A percentile compares a stretch with the other conserved stretches of the same genome.
Evolutionary conservation across 2,329 filamentous ascomycete genomes (phyloP).

Genomic region (Trichoderma atrobrunneum): DNA sequence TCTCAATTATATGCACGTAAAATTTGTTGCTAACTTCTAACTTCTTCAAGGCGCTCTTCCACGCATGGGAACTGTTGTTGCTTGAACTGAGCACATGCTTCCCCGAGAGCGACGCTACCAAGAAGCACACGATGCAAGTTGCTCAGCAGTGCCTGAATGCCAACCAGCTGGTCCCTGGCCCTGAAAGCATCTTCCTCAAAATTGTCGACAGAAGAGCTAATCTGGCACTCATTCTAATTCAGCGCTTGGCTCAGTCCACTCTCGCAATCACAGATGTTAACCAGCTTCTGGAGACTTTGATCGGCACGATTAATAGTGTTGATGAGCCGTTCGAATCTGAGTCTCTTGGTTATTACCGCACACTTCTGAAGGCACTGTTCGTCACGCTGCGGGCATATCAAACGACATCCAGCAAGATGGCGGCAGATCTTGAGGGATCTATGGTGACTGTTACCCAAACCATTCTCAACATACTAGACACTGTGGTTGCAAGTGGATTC

Average conservation of each 20-base stretch:
- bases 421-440: slow-evolving; percentile 31
- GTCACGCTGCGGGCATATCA: slow-evolving; percentile 70
- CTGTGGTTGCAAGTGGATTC: slow-evolving; percentile 78
- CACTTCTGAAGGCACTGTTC: slow-evolving; percentile 79
- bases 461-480: slow-evolving; percentile 75
- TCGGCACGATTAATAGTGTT: slow-evolving; percentile 51
- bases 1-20: not conserved
- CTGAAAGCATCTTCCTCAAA: slow-evolving; percentile 77
- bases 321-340: slow-evolving; percentile 52
- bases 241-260: slow-evolving; percentile 65
- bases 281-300: slow-evolving; percentile 49
- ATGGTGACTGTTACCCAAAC: slow-evolving; percentile 53
- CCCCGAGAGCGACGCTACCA: slow-evolving; percentile 52
- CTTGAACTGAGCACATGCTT: slow-evolving; percentile 73
- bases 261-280: slow-evolving; percentile 51
- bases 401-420: slow-evolving; percentile 31
- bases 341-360: slow-evolving; percentile 72
- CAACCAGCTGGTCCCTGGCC: slow-evolving; percentile 69
- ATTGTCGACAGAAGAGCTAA: slow-evolving; percentile 75
- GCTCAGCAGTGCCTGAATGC: slow-evolving; percentile 74
- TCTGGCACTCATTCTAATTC: slow-evolving; percentile 77
- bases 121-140: slow-evolving; percentile 70
- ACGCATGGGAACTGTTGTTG: slow-evolving; percentile 85
- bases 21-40: not conserved
- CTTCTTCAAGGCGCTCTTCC: slow-evolving; percentile 64